Evolutionary conservation across 495 filamentous ascomycete genomes (phyloP), one percentile per base, ranked within the genome.

Genomic region (Penicillium parvum): DNA sequence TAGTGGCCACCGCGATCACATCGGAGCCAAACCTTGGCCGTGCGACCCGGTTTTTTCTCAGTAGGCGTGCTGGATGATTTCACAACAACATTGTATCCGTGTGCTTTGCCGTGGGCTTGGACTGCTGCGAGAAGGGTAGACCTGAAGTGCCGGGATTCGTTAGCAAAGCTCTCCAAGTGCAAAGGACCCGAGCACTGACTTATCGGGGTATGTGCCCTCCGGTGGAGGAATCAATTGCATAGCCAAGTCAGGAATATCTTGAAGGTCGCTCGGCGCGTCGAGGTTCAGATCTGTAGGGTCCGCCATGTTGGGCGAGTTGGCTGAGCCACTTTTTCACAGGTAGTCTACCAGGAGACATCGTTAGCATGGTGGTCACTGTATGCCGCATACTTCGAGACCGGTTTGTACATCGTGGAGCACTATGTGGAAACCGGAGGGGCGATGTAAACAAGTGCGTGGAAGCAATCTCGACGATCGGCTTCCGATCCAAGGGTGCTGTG

Each of bases 1-100:
- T 74, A 74, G 32, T 71, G 67, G n/a, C 70, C 70, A 29, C 70
- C 70, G n/a, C 70, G 68, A 52, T 74, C 70, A 54, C 70, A 74
- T 14, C 70, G 66, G 34, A 74, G 48, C 70, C 70, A 74, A 3
- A 74, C 58, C 34, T 74, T 74, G 20, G 67, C 66, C 0, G 67
- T 71, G 4, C 70, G 67, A 20, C 68, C 67, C 1, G 70, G 68
- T 32, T 74, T 74, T 53, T 74, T 71, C 40, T 72, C 67, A 7
- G 65, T 72, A 2, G 70, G 68, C 0, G 60, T 70, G 40, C 68
- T 72, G 15, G 70, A 74, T 12, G 70, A 71, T 32, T 74, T 74
- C 36, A 74, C 65, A 4, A 72, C 70, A 23, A 74, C 64, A 52
- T 71, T 69, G 47, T 74, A 74, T 10, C 68, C 68, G 49, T 72